Conservation (phyloP, 2,329 filamentous ascomycete genomes). For the Hymenoscyphus fraxineus region DNA sequence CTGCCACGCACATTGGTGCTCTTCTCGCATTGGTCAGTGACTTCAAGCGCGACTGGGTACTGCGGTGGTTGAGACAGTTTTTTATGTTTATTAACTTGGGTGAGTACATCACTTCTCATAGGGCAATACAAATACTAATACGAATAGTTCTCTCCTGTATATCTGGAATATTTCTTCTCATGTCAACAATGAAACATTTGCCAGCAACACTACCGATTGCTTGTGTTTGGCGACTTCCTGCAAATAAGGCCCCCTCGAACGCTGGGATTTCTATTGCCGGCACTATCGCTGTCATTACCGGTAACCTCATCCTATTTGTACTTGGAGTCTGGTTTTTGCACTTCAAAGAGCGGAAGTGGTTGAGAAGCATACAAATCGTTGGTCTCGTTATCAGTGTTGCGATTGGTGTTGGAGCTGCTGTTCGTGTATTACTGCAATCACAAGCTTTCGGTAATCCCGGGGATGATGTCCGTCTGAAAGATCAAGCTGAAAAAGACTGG, state of each 20-base stretch:
- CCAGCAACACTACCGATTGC: conserved; percentile 56
- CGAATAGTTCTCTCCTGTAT: conserved; percentile 51
- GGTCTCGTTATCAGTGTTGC: conserved; percentile 47
- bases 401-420: conserved; percentile 55
- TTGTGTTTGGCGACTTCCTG: conserved; percentile 53
- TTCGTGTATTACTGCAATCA: conserved; percentile 53
- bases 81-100: conserved; percentile 62
- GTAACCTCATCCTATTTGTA: conserved; percentile 55
- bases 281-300: conserved; percentile 58
- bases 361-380: conserved; percentile 50
- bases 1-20: conserved; percentile 62
- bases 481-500: conserved; percentile 54
- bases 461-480: conserved; percentile 45
- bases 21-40: conserved; percentile 63
- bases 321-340: conserved; percentile 64
- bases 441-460: conserved; percentile 56
- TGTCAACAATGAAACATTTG: conserved; percentile 82
- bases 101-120: neutral
- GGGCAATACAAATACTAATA: neutral
- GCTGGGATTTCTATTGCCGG: conserved; percentile 50
- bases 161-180: conserved; percentile 94
- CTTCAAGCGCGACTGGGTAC: conserved; percentile 63
- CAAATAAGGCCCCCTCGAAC: conserved; percentile 38
- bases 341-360: conserved; percentile 49
- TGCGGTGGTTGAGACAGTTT: conserved; percentile 61